These are phyloP conservation scores for Choiromyces venosus DNA, from an alignment of 495 filamentous ascomycete species.

Conservation along the genomic window DNA sequence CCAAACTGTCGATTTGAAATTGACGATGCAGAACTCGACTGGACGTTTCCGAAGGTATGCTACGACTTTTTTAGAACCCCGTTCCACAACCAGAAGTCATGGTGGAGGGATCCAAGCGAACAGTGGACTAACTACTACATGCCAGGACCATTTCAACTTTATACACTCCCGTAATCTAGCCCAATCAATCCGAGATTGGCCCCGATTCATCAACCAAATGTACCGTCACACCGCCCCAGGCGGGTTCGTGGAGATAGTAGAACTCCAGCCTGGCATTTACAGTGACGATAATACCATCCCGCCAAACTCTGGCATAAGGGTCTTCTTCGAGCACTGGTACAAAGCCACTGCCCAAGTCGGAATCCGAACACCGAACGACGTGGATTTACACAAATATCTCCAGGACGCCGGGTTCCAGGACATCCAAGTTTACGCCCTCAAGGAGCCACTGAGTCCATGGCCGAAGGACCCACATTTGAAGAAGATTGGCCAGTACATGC, in stretches of 20 bases:
- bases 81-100: background rate
- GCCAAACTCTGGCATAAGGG: constrained; percentile 5
- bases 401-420: constrained; percentile 16
- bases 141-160: constrained; percentile 58
- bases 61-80: constrained; percentile 23
- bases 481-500: constrained; percentile 25
- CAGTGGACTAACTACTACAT: too few species aligned
- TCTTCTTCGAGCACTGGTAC: constrained; percentile 1
- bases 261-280: constrained; percentile 26
- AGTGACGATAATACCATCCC: constrained; percentile 30
- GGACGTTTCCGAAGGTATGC: constrained; percentile 51
- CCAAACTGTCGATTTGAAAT: constrained; percentile 35
- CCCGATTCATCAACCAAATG: constrained; percentile 45
- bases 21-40: constrained; percentile 58
- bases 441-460: constrained; percentile 32
- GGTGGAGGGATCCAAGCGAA: too few species aligned
- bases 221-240: constrained; percentile 57
- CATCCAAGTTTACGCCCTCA: constrained; percentile 6
- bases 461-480: constrained; percentile 32
- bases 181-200: constrained; percentile 57
- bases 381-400: constrained; percentile 12
- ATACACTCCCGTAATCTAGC: constrained; percentile 55
- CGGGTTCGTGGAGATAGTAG: constrained; percentile 60
- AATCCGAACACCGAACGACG: constrained; percentile 1
- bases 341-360: constrained; percentile 1